Evolutionary conservation across 2,329 filamentous ascomycete genomes (phyloP).

Genomic region (Diplodia mutila): DNA sequence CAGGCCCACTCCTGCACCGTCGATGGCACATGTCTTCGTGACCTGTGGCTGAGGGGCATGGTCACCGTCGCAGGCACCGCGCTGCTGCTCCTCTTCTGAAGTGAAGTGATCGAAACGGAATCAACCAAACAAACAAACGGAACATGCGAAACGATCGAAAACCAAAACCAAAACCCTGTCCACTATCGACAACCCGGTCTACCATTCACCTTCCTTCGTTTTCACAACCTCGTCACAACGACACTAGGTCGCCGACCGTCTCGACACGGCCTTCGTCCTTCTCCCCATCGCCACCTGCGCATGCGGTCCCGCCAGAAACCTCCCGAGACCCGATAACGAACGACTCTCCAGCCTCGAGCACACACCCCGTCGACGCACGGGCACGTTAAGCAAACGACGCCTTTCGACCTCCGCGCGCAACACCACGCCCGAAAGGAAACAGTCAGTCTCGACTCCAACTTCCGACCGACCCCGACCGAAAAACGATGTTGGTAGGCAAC

Average conservation of each 20-base stretch:
- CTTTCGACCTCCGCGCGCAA: not conserved
- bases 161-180: not conserved
- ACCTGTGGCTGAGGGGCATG: slow-evolving; percentile 24
- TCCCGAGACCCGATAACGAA: not conserved
- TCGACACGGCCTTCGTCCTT: not conserved
- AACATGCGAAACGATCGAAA: not conserved
- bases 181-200: not conserved
- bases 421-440: too few species aligned
- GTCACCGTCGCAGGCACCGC: not conserved
- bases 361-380: not conserved
- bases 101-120: slow-evolving; percentile 18
- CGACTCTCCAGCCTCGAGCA: not conserved
- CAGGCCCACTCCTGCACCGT: slow-evolving; percentile 21
- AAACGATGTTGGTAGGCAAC: not conserved
- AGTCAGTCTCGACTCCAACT: not conserved
- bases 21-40: slow-evolving; percentile 21
- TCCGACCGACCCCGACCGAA: not conserved
- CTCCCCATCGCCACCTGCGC: not conserved
- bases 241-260: not conserved
- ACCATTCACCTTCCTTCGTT: not conserved
- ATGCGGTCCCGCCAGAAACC: not conserved
- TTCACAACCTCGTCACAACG: not conserved
- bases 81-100: slow-evolving; percentile 22
- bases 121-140: not conserved
- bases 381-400: not conserved